Conservation (phyloP, 2,329 filamentous ascomycete species). For the Pseudogymnoascus pannorum region DNA sequence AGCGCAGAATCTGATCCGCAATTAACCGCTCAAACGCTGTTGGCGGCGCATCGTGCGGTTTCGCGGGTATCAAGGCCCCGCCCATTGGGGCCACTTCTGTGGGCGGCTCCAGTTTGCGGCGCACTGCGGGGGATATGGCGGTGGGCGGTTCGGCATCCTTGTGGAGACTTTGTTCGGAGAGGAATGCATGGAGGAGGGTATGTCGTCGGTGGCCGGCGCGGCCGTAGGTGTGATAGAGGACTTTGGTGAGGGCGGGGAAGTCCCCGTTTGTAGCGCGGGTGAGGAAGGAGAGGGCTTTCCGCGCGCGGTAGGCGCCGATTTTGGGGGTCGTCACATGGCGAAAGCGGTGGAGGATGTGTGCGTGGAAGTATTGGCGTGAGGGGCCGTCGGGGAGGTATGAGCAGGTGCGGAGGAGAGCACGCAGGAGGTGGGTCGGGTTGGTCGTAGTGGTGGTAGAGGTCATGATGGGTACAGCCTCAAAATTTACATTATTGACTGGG, state of each 20-base stretch:
- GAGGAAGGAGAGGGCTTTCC: constrained; percentile 39
- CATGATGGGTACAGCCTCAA: neutral
- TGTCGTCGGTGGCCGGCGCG: constrained; percentile 45
- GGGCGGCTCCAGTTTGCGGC: constrained; percentile 40
- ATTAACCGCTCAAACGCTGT: constrained; percentile 37
- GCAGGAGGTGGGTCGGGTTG: constrained; percentile 39
- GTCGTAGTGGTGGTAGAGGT: neutral
- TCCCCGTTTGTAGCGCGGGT: constrained; percentile 48
- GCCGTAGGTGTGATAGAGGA: constrained; percentile 46
- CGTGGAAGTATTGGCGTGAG: constrained; percentile 38
- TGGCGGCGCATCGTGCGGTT: constrained; percentile 35
- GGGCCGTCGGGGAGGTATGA: constrained; percentile 49
- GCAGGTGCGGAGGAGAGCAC: constrained; percentile 52
- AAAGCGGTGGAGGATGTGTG: constrained; percentile 41
- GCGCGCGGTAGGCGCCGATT: constrained; percentile 33
- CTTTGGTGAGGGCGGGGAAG: constrained; percentile 36
- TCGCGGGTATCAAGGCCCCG: neutral
- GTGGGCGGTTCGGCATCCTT: neutral
- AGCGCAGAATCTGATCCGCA: constrained; percentile 22
- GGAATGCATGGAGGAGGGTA: constrained; percentile 29
- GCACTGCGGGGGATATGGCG: constrained; percentile 29
- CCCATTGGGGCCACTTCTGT: neutral
- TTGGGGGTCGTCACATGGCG: constrained; percentile 32
- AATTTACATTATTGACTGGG: constrained; percentile 1
- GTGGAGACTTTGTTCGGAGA: neutral